Evolutionary conservation across 352 stramenopile genomes (phyloP).

Genomic region (Phytopythium montanum): DNA sequence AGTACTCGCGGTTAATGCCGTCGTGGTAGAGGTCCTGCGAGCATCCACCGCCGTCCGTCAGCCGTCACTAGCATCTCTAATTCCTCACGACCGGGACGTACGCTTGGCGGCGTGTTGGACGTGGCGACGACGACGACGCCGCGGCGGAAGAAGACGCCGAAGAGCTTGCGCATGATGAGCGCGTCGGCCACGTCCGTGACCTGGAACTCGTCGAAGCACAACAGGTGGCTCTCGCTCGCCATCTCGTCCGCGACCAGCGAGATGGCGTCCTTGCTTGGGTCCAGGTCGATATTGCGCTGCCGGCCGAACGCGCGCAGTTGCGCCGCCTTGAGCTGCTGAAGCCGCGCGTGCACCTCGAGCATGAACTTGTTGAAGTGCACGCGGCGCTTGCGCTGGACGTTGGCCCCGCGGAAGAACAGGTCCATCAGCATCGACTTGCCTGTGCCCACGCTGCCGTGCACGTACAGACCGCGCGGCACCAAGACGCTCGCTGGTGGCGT

Average conservation of each 20-base stretch:
- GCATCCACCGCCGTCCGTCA: conserved; percentile 10
- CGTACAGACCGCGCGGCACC: conserved; percentile 90
- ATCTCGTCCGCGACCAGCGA: conserved; percentile 83
- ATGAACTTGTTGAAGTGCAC: conserved; percentile 99
- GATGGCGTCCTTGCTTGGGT: conserved; percentile 68
- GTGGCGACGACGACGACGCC: conserved; percentile 95
- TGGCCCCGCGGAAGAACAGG: conserved; percentile 84
- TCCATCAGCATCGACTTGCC: conserved; percentile 98
- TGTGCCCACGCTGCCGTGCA: conserved; percentile 93
- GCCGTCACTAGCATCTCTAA: neutral
- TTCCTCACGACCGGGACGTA: conserved; percentile 4
- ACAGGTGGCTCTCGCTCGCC: conserved; percentile 82
- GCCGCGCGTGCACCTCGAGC: conserved; percentile 91
- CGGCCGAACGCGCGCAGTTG: conserved; percentile 75
- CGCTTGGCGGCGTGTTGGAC: conserved; percentile 87
- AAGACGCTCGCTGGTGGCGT: conserved; percentile 19
- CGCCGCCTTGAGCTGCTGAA: conserved; percentile 90
- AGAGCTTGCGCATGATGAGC: conserved; percentile 95
- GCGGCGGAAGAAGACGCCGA: conserved; percentile 85
- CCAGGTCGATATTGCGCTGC: conserved; percentile 84
- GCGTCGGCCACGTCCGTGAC: conserved; percentile 97
- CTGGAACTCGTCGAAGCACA: conserved; percentile 99
- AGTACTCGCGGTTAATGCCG: conserved; percentile 95
- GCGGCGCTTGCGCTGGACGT: conserved; percentile 72
- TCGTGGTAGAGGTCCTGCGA: conserved; percentile 91